Evolutionary conservation across 1,139 yeast genomes (phyloP).

Genomic region (Blastobotrys ciferrii): DNA sequence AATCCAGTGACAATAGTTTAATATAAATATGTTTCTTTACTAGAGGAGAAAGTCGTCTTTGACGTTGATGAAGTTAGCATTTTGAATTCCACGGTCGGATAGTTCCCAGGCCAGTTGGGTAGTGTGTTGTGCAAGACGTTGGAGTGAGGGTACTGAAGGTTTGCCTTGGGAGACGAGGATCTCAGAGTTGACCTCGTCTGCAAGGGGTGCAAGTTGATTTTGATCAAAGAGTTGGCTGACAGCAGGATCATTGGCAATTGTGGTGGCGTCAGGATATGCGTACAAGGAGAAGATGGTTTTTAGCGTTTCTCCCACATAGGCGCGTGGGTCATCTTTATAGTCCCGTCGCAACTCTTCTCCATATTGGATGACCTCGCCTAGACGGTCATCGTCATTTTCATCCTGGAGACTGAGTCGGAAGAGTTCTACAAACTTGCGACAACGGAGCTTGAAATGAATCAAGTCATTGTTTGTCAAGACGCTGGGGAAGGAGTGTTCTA

Average conservation of each 20-base stretch:
- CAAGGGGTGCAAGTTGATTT: conserved; percentile 39
- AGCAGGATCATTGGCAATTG: conserved; percentile 31
- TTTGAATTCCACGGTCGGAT: conserved; percentile 32
- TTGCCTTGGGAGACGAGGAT: conserved; percentile 47
- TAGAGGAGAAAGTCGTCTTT: conserved; percentile 36
- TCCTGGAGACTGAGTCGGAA: conserved; percentile 29
- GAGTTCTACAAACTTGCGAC: conserved; percentile 50
- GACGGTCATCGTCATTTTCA: conserved; percentile 8
- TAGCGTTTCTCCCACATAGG: conserved; percentile 36
- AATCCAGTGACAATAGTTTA: background rate
- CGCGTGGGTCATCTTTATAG: conserved; percentile 37
- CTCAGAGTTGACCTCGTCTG: conserved; percentile 46
- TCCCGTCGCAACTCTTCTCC: conserved; percentile 48
- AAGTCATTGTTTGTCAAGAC: conserved; percentile 44
- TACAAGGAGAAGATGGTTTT: conserved; percentile 48
- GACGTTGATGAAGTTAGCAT: conserved; percentile 39
- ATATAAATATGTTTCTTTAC: conserved; percentile 4
- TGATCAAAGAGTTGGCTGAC: conserved; percentile 39
- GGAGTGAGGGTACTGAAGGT: conserved; percentile 40
- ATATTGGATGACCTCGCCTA: conserved; percentile 39
- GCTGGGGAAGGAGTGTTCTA: conserved; percentile 46
- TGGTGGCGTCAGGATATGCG: conserved; percentile 50
- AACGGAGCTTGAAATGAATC: conserved; percentile 53
- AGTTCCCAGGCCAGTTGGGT: conserved; percentile 36
- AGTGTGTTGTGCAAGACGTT: conserved; percentile 40